phyloP scores from a whole-genome alignment of 495 filamentous ascomycete species.

The Tuber aestivum region DNA sequence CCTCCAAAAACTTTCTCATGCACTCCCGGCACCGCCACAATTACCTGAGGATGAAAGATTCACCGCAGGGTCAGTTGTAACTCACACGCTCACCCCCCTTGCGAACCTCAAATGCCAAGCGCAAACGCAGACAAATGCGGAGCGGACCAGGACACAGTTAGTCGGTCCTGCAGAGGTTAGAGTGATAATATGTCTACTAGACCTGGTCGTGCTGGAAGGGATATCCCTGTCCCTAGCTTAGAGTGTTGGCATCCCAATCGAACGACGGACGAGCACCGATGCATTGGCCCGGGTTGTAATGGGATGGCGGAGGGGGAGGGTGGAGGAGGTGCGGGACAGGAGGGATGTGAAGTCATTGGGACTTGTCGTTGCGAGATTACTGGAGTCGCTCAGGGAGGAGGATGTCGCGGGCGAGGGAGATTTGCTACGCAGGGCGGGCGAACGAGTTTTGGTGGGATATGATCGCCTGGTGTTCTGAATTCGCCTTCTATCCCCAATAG shows the following conservation, averaged over 20 bases:
- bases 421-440: conserved; percentile 3
- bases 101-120: too few species aligned
- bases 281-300: too few species aligned
- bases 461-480: conserved; percentile 42
- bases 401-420: conserved; percentile 17
- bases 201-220: too few species aligned
- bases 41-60: too few species aligned
- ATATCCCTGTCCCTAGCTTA: too few species aligned
- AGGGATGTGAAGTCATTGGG: conserved; percentile 23
- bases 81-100: too few species aligned
- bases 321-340: conserved; percentile 18
- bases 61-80: too few species aligned
- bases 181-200: too few species aligned
- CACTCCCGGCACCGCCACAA: too few species aligned
- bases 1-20: conserved; percentile 27
- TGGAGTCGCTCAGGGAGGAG: conserved; percentile 6
- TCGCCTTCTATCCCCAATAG: conserved; percentile 37
- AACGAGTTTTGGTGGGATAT: conserved; percentile 42
- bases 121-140: background rate
- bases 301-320: conserved; percentile 38
- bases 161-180: conserved; percentile 43
- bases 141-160: conserved; percentile 6
- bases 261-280: too few species aligned
- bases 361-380: too few species aligned
- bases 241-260: too few species aligned